A percentile compares a stretch with the other conserved stretches of the same genome.
Conservation (phyloP, 352 stramenopile species). For the Phytopythium sindhum region DNA sequence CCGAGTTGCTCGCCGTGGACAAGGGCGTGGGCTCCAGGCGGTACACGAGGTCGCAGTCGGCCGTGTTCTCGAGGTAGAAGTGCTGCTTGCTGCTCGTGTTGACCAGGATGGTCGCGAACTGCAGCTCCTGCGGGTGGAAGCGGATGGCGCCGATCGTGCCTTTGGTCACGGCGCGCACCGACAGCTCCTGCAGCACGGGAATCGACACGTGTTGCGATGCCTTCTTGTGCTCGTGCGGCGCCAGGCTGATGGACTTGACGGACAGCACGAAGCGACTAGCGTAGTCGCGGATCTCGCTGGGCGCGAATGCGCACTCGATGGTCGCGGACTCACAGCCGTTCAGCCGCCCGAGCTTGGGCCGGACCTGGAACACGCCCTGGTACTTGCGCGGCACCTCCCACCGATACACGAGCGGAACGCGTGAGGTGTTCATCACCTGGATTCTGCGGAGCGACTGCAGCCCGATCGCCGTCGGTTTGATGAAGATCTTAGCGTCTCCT, state of each 20-base stretch:
- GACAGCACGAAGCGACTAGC: constrained; percentile 55
- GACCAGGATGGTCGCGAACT: constrained; percentile 85
- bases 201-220: constrained; percentile 15
- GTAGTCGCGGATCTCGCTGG: constrained; percentile 72
- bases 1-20: background rate
- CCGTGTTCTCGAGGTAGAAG: constrained; percentile 72
- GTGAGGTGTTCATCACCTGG: constrained; percentile 71
- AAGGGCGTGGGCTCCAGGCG: constrained; percentile 8
- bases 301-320: constrained; percentile 80
- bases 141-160: constrained; percentile 69
- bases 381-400: constrained; percentile 66
- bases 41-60: constrained; percentile 74
- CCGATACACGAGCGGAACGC: constrained; percentile 85
- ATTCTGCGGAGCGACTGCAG: constrained; percentile 54
- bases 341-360: constrained; percentile 68
- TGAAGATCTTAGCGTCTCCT: constrained; percentile 48
- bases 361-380: constrained; percentile 58
- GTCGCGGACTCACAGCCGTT: constrained; percentile 70
- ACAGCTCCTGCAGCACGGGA: constrained; percentile 57
- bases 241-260: constrained; percentile 70
- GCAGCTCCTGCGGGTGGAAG: constrained; percentile 64
- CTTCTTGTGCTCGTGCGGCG: constrained; percentile 24
- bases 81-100: constrained; percentile 67
- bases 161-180: constrained; percentile 63
- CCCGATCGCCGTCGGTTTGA: constrained; percentile 85